Evolutionary conservation across 352 stramenopile species (phyloP).

Genomic region (Phytophthora cajani): DNA sequence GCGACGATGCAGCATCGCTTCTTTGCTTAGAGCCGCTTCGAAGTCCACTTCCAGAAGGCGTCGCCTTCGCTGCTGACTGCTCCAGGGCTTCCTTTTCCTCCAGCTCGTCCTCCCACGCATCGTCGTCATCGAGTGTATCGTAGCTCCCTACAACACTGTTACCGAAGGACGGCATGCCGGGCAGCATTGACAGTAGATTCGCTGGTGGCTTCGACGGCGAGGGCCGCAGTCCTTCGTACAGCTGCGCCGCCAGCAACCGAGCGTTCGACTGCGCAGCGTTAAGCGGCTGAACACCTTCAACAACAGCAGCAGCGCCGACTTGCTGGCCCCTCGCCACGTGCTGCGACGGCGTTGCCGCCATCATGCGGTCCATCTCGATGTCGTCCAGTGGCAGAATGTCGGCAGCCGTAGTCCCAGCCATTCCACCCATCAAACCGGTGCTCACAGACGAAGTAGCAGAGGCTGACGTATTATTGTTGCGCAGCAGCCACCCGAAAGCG

Average conservation of each 20-base stretch:
- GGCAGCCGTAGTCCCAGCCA: conserved; percentile 4
- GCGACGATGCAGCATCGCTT: conserved; percentile 1
- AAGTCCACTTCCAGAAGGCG: not conserved
- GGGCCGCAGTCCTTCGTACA: conserved; percentile 31
- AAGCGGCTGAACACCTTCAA: not conserved
- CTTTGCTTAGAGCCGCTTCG: conserved; percentile 2
- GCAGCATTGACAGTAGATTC: conserved; percentile 19
- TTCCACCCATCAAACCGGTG: not conserved
- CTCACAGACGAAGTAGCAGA: not conserved
- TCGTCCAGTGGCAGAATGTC: conserved; percentile 52
- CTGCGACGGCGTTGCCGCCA: conserved; percentile 14
- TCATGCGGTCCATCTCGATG: conserved; percentile 42
- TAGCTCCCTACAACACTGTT: conserved; percentile 30
- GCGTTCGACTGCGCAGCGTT: conserved; percentile 16
- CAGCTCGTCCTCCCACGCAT: conserved; percentile 5
- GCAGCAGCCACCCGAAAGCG: conserved; percentile 64
- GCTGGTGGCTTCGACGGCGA: conserved; percentile 2
- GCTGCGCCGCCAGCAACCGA: conserved; percentile 26
- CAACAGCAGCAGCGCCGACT: not conserved
- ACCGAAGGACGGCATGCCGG: conserved; percentile 8
- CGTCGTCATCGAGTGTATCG: conserved; percentile 29
- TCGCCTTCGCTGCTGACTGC: conserved; percentile 2
- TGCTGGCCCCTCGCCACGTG: conserved; percentile 7
- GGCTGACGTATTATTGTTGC: conserved; percentile 31
- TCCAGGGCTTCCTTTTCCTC: conserved; percentile 12